These are phyloP conservation scores for Cercospora sp. DNA, from an alignment of 2,329 filamentous ascomycete species.

Conservation along the genomic window DNA sequence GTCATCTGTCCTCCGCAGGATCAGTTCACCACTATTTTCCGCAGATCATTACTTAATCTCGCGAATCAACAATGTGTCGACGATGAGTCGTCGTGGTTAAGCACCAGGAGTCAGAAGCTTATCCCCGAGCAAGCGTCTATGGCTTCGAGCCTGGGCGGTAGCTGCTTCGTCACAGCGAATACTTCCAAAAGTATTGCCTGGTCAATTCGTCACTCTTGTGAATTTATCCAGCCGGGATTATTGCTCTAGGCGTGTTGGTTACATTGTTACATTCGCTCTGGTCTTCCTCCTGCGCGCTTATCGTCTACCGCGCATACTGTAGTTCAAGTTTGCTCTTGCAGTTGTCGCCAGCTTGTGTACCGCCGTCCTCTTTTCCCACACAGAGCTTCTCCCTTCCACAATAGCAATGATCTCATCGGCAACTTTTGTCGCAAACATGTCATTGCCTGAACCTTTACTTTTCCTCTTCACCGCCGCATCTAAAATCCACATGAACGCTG, in stretches of 20 bases:
- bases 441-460: slow-evolving; percentile 68
- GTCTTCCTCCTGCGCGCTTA: slow-evolving; percentile 1
- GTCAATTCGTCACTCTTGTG: not conserved
- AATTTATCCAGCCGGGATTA: not conserved
- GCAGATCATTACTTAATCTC: not conserved
- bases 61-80: not conserved
- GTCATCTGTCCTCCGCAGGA: not conserved
- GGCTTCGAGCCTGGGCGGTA: not conserved
- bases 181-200: not conserved
- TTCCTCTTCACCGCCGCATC: slow-evolving; percentile 77
- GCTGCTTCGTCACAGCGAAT: not conserved
- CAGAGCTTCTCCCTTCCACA: slow-evolving; percentile 77
- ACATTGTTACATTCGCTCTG: slow-evolving; percentile 6
- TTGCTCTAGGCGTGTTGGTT: not conserved
- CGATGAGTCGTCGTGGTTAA: not conserved
- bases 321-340: slow-evolving; percentile 69
- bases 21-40: not conserved
- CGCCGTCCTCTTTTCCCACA: slow-evolving; percentile 78
- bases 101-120: slow-evolving; percentile 4
- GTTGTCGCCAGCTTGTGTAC: slow-evolving; percentile 81
- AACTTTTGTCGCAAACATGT: slow-evolving; percentile 73
- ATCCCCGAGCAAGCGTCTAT: not conserved
- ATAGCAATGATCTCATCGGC: slow-evolving; percentile 85
- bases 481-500: slow-evolving; percentile 86
- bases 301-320: slow-evolving; percentile 27